Conservation (phyloP, 768 basidiomycete species). For the Lentinula raphanica region DNA sequence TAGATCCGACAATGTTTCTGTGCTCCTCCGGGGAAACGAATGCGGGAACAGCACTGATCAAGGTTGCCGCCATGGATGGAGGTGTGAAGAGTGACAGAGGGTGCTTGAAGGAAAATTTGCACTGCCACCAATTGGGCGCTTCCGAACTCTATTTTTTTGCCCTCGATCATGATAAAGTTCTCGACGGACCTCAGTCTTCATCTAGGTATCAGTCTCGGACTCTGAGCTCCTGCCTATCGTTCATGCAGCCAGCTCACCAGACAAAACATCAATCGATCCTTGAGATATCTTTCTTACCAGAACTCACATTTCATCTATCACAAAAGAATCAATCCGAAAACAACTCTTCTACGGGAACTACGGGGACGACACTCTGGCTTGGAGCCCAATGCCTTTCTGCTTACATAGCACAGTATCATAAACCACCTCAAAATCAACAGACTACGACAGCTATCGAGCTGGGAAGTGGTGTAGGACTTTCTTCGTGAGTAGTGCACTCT, state of each 20-base stretch:
- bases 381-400: constrained; percentile 69
- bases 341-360: constrained; percentile 48
- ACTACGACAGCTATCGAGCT: constrained; percentile 55
- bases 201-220: no score
- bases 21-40: constrained; percentile 65
- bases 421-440: constrained; percentile 15
- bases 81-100: neutral
- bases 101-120: neutral
- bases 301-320: constrained; percentile 37
- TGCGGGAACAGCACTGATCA: constrained; percentile 36
- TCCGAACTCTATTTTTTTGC: no score
- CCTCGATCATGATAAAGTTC: no score
- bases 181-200: no score
- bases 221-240: no score
- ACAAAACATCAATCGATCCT: constrained; percentile 60
- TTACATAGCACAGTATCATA: constrained; percentile 44
- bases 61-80: constrained; percentile 18
- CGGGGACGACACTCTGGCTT: constrained; percentile 84
- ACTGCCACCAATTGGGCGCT: neutral
- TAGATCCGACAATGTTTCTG: constrained; percentile 60
- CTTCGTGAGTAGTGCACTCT: constrained; percentile 64
- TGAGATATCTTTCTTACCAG: constrained; percentile 30
- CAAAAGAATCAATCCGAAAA: constrained; percentile 35
- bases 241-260: constrained; percentile 47
- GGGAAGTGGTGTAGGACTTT: constrained; percentile 78